Evolutionary conservation across 2,329 filamentous ascomycete species (phyloP), one percentile per base, ranked within the genome.

Genomic region (Talaromyces sp.): DNA sequence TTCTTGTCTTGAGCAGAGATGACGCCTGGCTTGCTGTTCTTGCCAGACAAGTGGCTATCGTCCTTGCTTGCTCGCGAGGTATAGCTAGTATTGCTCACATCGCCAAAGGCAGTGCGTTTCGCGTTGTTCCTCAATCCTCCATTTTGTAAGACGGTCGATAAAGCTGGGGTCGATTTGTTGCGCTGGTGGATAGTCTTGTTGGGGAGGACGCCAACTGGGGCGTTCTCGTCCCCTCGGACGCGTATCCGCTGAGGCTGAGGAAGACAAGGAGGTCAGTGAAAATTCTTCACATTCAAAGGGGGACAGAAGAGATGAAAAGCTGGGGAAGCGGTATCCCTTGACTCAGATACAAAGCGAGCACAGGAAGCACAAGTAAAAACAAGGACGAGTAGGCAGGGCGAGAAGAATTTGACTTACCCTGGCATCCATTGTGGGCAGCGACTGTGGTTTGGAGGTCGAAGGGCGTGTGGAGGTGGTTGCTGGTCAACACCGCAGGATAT

Each of bases 51-150:
- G 57, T 77, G 77, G 41, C 79, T 79, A 67, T 88, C 86, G 72
- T 89, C 86, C 67, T 84, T 83, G 56, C 71, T 74, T 3, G 69
- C 66, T 19, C 73, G 71, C 32, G 72, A 62, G 32, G 68, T 63
- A 63, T 76, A 77, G 38, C 71, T 75, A 46, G 80, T 86, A 70
- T 92, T 93, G 80, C 89, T 94, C 63, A 94, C 83, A 72, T 96
- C 92, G 55, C 85, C 89, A 74, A 95, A 92, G 12, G 86, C 90
- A 63, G 87, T 86, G 66, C 92, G 87, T 79, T 92, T 94, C 59
- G 87, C 81, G 60, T 84, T 81, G 58, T 82, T 81, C 74, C 88
- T 90, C 65, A 87, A 75, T 43, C 79, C 81, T 61, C 78, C 81
- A 55, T 79, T 81, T 63, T 81, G 78, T 62, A 81, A 72, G 62